Evolutionary conservation across 2,329 filamentous ascomycete genomes (phyloP), one percentile per base, ranked within the genome.

Genomic region (Penicillium sp.): DNA sequence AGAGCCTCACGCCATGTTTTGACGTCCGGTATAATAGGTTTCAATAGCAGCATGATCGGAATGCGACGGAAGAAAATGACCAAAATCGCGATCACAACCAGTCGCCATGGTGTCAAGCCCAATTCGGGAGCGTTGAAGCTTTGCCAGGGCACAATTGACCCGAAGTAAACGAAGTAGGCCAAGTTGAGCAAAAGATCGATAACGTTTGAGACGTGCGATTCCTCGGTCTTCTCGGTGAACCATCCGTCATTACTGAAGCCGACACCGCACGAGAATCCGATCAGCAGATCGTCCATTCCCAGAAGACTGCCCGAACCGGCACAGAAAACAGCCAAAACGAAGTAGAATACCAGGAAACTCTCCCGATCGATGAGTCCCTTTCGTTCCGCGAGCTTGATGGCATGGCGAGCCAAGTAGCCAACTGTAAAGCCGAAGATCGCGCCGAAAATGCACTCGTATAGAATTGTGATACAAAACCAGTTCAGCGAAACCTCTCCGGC

Each of bases 161-260:
- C 94, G 59, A 99, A 88, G 71, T 94, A 99, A 63, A 99, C 94
- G 72, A 99, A 99, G 74, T 97, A 99, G 2, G 93, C 84, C 85
- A 99, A 83, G 74, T 99, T 99, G 77, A 99, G 86, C 56, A 99
- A 79, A 70, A 99, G 75, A 79, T 99, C 94, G 67, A 99, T 99
- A 70, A 99, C 94, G 84, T 99, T 97, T 71, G 93, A 97, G 9
- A 99, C 94, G 70, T 97, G 94, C 0, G 94, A 93, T 73, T 99
- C 94, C 70, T 99, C 94, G 0, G 94, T 99, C 79, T 96, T 96
- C 68, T 96, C 89, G 15, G 89, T 89, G 66, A 99, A 99, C 94
- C 94, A 99, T 60, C 94, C 94, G 68, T 99, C 94, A 72, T 99
- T 99, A 63, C 92, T 96, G 78, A 99, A 99, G 49, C 94, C 94